Conservation (phyloP, 1,284 basidiomycete species). For the Lignosus rhinocerotis region DNA sequence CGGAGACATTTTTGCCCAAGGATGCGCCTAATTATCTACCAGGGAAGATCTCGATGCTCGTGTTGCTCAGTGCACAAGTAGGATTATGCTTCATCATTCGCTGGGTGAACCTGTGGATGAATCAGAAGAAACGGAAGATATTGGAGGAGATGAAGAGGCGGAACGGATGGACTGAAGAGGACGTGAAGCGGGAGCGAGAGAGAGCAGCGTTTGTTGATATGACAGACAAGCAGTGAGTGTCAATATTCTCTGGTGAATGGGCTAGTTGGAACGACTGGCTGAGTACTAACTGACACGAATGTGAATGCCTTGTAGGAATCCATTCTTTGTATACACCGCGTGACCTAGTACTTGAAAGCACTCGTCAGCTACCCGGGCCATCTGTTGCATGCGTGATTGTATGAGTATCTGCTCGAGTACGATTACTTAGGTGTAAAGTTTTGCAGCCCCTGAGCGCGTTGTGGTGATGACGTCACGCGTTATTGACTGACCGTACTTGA, state of each 20-base stretch:
- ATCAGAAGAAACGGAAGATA: constrained; percentile 46
- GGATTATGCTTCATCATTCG: constrained; percentile 51
- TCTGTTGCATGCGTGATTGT: too few species aligned
- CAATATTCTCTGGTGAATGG: too few species aligned
- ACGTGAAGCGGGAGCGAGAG: constrained; percentile 57
- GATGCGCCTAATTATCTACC: constrained; percentile 65
- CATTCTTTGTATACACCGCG: constrained; percentile 50
- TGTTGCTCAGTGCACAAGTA: constrained; percentile 55
- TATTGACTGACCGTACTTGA: too few species aligned
- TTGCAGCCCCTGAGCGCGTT: background rate
- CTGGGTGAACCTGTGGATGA: constrained; percentile 57
- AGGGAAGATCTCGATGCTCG: constrained; percentile 63
- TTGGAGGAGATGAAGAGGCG: constrained; percentile 47
- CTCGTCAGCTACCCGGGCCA: too few species aligned
- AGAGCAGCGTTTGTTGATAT: constrained; percentile 62
- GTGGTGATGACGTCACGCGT: constrained; percentile 12
- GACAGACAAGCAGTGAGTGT: constrained; percentile 46
- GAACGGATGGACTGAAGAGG: constrained; percentile 57
- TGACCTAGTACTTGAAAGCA: background rate
- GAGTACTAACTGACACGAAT: background rate
- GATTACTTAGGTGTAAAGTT: too few species aligned
- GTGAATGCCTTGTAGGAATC: constrained; percentile 26
- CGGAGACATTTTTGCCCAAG: constrained; percentile 62
- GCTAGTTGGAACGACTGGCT: too few species aligned
- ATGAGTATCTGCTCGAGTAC: too few species aligned